phyloP scores from a whole-genome alignment of 495 filamentous ascomycete genomes.

The Xylaria bambusicola region DNA sequence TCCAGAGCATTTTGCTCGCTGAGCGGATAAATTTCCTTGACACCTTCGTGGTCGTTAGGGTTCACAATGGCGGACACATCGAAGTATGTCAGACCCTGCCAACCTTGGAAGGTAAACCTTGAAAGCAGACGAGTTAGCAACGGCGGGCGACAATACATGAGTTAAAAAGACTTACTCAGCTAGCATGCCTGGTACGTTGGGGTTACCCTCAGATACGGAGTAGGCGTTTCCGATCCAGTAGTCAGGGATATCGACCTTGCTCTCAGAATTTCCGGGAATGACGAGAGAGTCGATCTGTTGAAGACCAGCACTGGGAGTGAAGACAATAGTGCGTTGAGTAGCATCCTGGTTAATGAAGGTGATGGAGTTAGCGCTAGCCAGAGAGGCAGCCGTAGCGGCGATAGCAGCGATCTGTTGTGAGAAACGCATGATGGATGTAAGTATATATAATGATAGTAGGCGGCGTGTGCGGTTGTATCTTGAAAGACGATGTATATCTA shows the following conservation, averaged over 20 bases:
- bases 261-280: slow-evolving; percentile 31
- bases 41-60: slow-evolving; percentile 42
- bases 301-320: slow-evolving; percentile 39
- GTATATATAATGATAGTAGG: background rate
- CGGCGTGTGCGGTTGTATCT: slow-evolving; percentile 13
- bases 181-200: slow-evolving; percentile 50
- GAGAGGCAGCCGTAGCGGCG: slow-evolving; percentile 33
- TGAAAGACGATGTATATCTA: slow-evolving; percentile 1
- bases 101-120: slow-evolving; percentile 45
- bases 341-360: slow-evolving; percentile 52
- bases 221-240: slow-evolving; percentile 53
- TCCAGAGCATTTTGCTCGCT: slow-evolving; percentile 19
- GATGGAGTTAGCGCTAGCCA: slow-evolving; percentile 43
- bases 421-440: slow-evolving; percentile 30
- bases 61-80: slow-evolving; percentile 60
- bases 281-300: slow-evolving; percentile 27
- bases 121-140: background rate
- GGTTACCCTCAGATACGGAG: slow-evolving; percentile 40
- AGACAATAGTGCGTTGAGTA: slow-evolving; percentile 45
- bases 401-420: slow-evolving; percentile 28
- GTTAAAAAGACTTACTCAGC: slow-evolving; percentile 47
- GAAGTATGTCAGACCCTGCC: slow-evolving; percentile 45
- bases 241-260: slow-evolving; percentile 38
- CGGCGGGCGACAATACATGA: no score
- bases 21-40: slow-evolving; percentile 51